These are phyloP conservation scores for Alternaria sp. DNA, from an alignment of 2,329 filamentous ascomycete species.

Conservation along the genomic window DNA sequence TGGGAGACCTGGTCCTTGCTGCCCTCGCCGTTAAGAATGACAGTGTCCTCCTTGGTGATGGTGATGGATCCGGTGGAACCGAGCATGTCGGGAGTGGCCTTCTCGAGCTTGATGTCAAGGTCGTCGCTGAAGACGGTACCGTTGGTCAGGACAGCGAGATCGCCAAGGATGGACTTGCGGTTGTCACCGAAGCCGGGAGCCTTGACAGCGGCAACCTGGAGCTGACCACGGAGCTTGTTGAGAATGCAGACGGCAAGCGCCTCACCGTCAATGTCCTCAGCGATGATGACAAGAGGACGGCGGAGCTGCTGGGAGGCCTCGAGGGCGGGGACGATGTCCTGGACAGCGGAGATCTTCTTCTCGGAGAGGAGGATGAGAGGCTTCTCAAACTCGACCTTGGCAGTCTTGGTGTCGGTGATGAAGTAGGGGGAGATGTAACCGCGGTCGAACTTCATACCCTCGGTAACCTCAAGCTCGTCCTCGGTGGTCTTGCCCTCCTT, in stretches of 20 bases:
- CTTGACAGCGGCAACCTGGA: conserved; percentile 98
- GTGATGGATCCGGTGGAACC: conserved; percentile 97
- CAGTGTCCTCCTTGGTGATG: conserved; percentile 99
- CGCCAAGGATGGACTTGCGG: conserved; percentile 98
- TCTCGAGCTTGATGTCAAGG: conserved; percentile 99
- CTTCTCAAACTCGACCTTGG: conserved; percentile 99
- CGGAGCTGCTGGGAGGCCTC: conserved; percentile 96
- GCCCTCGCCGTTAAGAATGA: conserved; percentile 95
- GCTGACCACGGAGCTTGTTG: conserved; percentile 99
- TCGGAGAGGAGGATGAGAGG: conserved; percentile 97
- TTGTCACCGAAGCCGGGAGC: conserved; percentile 99
- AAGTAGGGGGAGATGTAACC: conserved; percentile 99
- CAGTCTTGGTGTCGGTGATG: conserved; percentile 98
- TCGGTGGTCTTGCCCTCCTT: conserved; percentile 99
- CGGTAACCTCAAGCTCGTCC: conserved; percentile 97
- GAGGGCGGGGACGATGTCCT: conserved; percentile 97
- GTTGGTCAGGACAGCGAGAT: conserved; percentile 94
- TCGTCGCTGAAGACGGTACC: conserved; percentile 97
- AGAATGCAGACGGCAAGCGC: conserved; percentile 98
- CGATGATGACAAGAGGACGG: conserved; percentile 96
- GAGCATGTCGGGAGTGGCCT: conserved; percentile 93
- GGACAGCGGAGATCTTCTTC: conserved; percentile 99
- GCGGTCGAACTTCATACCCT: conserved; percentile 99
- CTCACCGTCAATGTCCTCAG: conserved; percentile 98
- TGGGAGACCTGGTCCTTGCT: conserved; percentile 92